Base-by-base conservation (phyloP, 2,329 filamentous ascomycete species). In the Fusarium marasasianum region DNA sequence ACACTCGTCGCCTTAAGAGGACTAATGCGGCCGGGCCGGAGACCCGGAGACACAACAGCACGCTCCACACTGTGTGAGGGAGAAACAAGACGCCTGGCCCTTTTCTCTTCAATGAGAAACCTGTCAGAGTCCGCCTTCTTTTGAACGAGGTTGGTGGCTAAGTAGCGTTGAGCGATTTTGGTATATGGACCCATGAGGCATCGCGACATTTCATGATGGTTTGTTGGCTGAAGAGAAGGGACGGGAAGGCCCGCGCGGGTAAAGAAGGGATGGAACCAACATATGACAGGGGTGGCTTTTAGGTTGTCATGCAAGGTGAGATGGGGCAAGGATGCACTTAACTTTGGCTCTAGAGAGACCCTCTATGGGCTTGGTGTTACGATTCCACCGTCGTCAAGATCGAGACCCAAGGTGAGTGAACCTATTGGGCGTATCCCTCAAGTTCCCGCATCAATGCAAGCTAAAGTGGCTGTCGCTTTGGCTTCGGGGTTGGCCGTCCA, bases 1-100 rank as follows among this genome's bases (percentile, higher is more conserved):
- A 71, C 59, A 63, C 58, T 74, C 57, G 61, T 74, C 66, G 55
- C 71, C 66, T 74, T 59, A 73, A 74, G 64, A 20, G 67, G 71
- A 72, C 71, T 73, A 73, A 73, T 73, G 71, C 71, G 62, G 54
- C 71, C 71, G 71, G 71, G 54, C 71, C 71, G 71, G 71, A 59
- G 61, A 60, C 62, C 71, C 66, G 66, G 54, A 56, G 54, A 55
- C 59, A 71, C 41, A 45, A 44, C 59, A 61, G 55, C 44, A 60
- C 71, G 44, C 48, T 73, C 66, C 71, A 72, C 71, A 73, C 71
- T 54, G 71, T 73, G 71, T 68, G 41, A 64, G 50, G 37, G 58
- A 47, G 33, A 24, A 14, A 38, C 43, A 63, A 18, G 33, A 29
- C 35, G 22, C 12, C 41, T 44, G 57, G 57, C 29, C 35, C 29